Conservation (phyloP, 2,329 filamentous ascomycete species). For the Hypoxylon sp. region DNA sequence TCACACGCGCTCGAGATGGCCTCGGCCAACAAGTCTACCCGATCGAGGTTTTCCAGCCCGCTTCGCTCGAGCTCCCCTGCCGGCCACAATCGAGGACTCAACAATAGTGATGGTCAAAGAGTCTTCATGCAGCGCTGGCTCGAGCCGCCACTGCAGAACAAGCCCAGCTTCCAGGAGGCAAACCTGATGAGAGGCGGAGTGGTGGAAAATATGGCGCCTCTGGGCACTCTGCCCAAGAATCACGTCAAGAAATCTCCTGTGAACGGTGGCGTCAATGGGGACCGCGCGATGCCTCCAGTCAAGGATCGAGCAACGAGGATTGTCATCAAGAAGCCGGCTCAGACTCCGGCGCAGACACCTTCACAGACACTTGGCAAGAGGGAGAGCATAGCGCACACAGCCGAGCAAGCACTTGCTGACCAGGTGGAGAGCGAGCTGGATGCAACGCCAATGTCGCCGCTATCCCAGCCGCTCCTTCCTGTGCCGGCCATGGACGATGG, state of each 20-base stretch:
- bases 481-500: slow-evolving; percentile 44
- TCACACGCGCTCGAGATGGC: slow-evolving; percentile 34
- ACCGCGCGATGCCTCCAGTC: slow-evolving; percentile 37
- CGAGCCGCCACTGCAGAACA: slow-evolving; percentile 65
- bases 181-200: slow-evolving; percentile 78
- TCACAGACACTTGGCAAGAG: slow-evolving; percentile 37
- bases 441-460: slow-evolving; percentile 34
- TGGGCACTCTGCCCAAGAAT: slow-evolving; percentile 75
- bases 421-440: slow-evolving; percentile 21
- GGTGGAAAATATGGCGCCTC: slow-evolving; percentile 81
- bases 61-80: slow-evolving; percentile 49
- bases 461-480: slow-evolving; percentile 31
- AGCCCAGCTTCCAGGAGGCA: slow-evolving; percentile 79
- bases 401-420: slow-evolving; percentile 4
- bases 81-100: slow-evolving; percentile 35
- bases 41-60: slow-evolving; percentile 66
- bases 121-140: slow-evolving; percentile 65
- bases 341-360: too few relatives aligned
- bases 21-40: slow-evolving; percentile 40
- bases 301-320: slow-evolving; percentile 44
- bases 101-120: slow-evolving; percentile 51
- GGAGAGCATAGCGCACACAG: slow-evolving; percentile 33
- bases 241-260: slow-evolving; percentile 61
- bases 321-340: slow-evolving; percentile 44
- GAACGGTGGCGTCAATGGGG: slow-evolving; percentile 48